Conservation (phyloP, 495 filamentous ascomycete genomes). For the Hypoxylon fragiforme region DNA sequence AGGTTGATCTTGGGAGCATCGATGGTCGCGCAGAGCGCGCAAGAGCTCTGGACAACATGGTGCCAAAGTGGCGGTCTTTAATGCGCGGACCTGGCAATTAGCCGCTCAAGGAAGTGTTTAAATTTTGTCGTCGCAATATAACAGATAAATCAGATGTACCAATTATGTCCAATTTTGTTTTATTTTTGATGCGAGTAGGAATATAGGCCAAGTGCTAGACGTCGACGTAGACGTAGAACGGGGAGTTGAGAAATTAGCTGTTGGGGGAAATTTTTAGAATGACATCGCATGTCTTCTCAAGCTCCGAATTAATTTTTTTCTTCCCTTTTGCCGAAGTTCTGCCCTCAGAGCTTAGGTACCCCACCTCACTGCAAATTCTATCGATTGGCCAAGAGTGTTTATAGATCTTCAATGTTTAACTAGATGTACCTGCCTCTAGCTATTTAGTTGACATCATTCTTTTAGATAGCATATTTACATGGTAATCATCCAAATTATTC, state of each 20-base stretch:
- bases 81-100: conserved; percentile 1
- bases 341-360: conserved; percentile 1
- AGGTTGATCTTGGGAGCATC: conserved; percentile 32
- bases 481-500: no score
- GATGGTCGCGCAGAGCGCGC: conserved; percentile 41
- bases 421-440: no score
- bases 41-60: conserved; percentile 49
- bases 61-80: conserved; percentile 17
- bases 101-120: not conserved
- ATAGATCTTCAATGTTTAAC: no score
- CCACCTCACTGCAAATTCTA: no score
- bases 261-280: not conserved
- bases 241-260: not conserved
- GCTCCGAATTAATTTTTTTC: conserved; percentile 13
- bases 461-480: no score
- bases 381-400: no score
- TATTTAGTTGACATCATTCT: no score
- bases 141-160: not conserved
- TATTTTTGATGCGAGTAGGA: no score
- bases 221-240: not conserved
- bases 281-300: not conserved
- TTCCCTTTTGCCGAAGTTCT: conserved; percentile 23
- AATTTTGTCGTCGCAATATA: not conserved
- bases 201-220: not conserved
- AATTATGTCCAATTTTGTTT: no score